Percentiles rank a stretch among this genome's conserved stretches.
Conservation (phyloP, 495 filamentous ascomycete genomes). For the Haplographium delicatum region DNA sequence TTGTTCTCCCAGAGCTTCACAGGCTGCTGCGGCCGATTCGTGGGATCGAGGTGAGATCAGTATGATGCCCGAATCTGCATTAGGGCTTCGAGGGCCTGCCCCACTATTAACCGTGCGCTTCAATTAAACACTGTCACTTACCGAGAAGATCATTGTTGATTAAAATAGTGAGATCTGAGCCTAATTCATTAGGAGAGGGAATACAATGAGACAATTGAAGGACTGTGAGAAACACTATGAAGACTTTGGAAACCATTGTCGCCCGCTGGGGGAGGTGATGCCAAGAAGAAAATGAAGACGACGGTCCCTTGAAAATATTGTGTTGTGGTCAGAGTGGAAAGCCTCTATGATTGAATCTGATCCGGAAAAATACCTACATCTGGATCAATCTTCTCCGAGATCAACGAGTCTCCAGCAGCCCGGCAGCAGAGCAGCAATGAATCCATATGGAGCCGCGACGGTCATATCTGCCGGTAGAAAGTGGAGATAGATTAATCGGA, state of each 20-base stretch:
- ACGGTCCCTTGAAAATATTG: not conserved
- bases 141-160: constrained; percentile 21
- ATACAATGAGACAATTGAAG: constrained; percentile 2
- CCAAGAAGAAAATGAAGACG: not conserved
- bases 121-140: constrained; percentile 1
- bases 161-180: constrained; percentile 18
- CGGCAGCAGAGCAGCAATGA: not conserved
- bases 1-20: constrained; percentile 36
- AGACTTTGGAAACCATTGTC: constrained; percentile 9
- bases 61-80: constrained; percentile 36
- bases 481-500: too few species aligned
- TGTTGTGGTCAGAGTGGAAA: not conserved
- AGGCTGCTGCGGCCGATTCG: constrained; percentile 26
- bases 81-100: constrained; percentile 33
- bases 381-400: constrained; percentile 1
- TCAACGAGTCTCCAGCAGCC: constrained; percentile 4
- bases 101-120: too few species aligned
- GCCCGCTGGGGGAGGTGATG: not conserved
- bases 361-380: constrained; percentile 10
- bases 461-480: constrained; percentile 1
- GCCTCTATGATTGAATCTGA: not conserved
- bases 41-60: constrained; percentile 29
- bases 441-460: not conserved
- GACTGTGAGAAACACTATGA: constrained; percentile 4
- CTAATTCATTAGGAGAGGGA: constrained; percentile 17